Evolutionary conservation across 441 rosid genomes (phyloP).

Genomic region (Populus hybrid): DNA sequence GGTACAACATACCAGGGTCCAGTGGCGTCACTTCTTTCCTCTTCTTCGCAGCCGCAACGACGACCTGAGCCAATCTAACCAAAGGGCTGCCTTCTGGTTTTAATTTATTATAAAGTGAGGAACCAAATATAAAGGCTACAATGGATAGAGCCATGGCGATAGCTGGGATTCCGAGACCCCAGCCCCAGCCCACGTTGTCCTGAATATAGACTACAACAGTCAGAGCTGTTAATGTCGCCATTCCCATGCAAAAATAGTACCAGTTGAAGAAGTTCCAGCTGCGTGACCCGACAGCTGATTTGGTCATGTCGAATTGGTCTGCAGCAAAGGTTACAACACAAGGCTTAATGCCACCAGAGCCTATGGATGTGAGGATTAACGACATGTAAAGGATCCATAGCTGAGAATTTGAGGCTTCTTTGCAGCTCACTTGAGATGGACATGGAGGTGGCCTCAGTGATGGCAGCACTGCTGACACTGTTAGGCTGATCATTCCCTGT

Average conservation of each 20-base stretch:
- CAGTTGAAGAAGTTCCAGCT: conserved; percentile 41
- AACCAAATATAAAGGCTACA: conserved; percentile 30
- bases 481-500: conserved; percentile 35
- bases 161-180: conserved; percentile 45
- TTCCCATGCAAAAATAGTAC: conserved; percentile 33
- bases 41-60: conserved; percentile 33
- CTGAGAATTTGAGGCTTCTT: conserved; percentile 18
- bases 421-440: conserved; percentile 16
- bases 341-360: conserved; percentile 41
- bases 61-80: conserved; percentile 32
- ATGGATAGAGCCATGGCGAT: conserved; percentile 27
- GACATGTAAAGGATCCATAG: conserved; percentile 18
- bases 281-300: conserved; percentile 11
- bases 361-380: conserved; percentile 26
- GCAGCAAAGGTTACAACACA: conserved; percentile 44
- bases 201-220: conserved; percentile 42
- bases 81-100: conserved; percentile 43
- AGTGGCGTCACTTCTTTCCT: conserved; percentile 15
- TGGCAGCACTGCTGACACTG: conserved; percentile 29
- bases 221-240: conserved; percentile 25
- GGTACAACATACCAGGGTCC: conserved; percentile 22
- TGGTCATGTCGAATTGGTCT: conserved; percentile 36
- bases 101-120: conserved; percentile 27
- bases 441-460: conserved; percentile 29
- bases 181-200: conserved; percentile 38